Base-by-base conservation (phyloP, 2,329 filamentous ascomycete species). In the Fusarium mexicanum region DNA sequence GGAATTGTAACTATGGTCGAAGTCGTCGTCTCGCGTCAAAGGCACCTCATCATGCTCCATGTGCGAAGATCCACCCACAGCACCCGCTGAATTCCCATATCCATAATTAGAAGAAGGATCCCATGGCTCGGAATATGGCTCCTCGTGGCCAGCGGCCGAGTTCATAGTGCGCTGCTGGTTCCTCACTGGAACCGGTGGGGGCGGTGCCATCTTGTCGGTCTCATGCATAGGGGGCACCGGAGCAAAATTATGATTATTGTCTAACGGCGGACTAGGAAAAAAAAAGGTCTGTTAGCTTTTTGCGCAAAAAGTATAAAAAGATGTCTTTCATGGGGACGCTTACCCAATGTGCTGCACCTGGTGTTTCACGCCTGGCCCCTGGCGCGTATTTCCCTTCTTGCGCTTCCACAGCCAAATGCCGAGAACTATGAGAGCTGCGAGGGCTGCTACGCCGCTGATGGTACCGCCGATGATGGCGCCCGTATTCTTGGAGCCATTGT, bases 401-500 rank as follows among this genome's bases (percentile, higher is more conserved):
- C 85, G 85, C 53, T 85, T 84, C 77, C 85, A 80, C 58, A 87
- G 80, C 74, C 84, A 88, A 58, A 87, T 76, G 26, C 77, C 79
- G 1, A 88, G 71, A 1, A 83, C 83, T 11, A 84, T 69, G 12
- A 89, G 69, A 12, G 84, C 82, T 14, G 84, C 79, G 4, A 89
- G 69, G 7, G 83, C 83, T 10, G 86, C 87, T 2, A 88, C 81
- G 22, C 86, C 87, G n/a, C 86, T 85, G 46, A 91, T 83, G 22
- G 84, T 85, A 18, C 87, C 88, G 33, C 89, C 89, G 7, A 90
- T 84, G 40, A 90, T 88, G 44, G 86, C 86, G 4, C 86, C 87
- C 0, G 84, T 85, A 53, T 77, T 76, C n/a, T 81, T 81, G 46
- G 82, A 76, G 24, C 66, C 71, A n/a, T 77, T 74, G 26, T 77